Base-by-base conservation (phyloP, 768 basidiomycete genomes). In the Naganishia vaughanmartiniae region DNA sequence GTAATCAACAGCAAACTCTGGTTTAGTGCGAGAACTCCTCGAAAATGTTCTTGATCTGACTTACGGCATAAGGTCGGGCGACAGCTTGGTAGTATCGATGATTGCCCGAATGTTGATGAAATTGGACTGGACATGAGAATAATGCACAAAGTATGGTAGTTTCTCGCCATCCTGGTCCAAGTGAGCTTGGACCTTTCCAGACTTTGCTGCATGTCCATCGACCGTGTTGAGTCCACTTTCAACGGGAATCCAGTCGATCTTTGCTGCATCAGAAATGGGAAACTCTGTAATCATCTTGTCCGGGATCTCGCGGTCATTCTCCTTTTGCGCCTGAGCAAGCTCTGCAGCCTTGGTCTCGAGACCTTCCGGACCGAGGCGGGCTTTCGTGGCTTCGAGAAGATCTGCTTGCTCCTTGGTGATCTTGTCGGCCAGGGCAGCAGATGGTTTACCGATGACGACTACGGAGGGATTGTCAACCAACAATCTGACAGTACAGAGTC, bases 111-210 rank as follows among this genome's bases (percentile, higher is more conserved):
- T 83, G 21, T 88, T 87, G 69, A 97, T 87, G 79, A 99, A 98
- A 76, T 95, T 92, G 10, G 95, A 98, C 91, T 96, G 73, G 57
- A 95, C 92, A 80, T 94, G 91, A 75, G 96, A 90, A 76, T 92
- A 99, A 77, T 96, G 89, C 12, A 95, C 87, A 78, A 93, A 94
- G 83, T 93, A 94, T 7, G 95, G 88, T 39, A 94, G 78, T 3
- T 85, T 78, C 1, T 84, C 78, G 3, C 89, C 89, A 74, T 96
- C 93, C 2, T 82, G 78, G 65, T 86, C 84, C 30, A 99, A 83
- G 76, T 90, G 86, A 70, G 84, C 83, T 68, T 85, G 83, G 26
- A 96, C 83, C 9, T 84, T 83, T 9, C 77, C 78, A 0, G 67
- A 31, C 54, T 58, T 71, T 15, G n/a, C 54, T 26, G 17, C 53